A percentile compares a stretch with the other conserved stretches of the same genome.
phyloP scores from a whole-genome alignment of 1,284 basidiomycete species.

The Microbotryum intermedium region DNA sequence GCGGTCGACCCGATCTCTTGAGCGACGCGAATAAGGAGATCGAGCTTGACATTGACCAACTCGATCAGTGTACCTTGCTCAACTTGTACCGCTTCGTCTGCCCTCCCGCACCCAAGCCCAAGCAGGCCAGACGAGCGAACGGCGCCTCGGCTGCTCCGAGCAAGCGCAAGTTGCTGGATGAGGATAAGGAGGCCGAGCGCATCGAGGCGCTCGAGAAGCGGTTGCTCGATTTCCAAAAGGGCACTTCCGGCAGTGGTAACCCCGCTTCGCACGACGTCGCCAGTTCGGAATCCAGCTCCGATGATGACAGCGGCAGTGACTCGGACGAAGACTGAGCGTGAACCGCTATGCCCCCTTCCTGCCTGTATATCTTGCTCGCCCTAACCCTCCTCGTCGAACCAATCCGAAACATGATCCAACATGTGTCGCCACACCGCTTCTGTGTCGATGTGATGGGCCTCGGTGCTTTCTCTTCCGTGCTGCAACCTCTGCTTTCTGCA shows the following conservation, averaged over 20 bases:
- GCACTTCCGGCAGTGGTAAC: conserved; percentile 24
- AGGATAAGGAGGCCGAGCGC: conserved; percentile 78
- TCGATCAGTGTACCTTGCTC: conserved; percentile 71
- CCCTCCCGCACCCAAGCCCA: conserved; percentile 50
- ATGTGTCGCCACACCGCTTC: background rate
- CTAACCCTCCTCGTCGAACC: conserved; percentile 43
- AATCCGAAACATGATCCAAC: no score
- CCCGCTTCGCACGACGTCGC: conserved; percentile 16
- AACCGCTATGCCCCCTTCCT: conserved; percentile 60
- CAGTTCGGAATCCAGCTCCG: conserved; percentile 42
- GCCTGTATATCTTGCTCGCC: conserved; percentile 64
- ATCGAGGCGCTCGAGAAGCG: conserved; percentile 76
- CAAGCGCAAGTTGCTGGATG: conserved; percentile 66
- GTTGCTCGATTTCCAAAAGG: conserved; percentile 63
- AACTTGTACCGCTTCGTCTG: conserved; percentile 87
- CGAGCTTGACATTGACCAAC: conserved; percentile 85
- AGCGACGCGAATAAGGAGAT: conserved; percentile 82
- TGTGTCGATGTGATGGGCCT: background rate
- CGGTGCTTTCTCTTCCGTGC: conserved; percentile 52
- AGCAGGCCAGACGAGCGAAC: conserved; percentile 53
- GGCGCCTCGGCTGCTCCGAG: conserved; percentile 51
- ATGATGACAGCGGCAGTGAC: conserved; percentile 50
- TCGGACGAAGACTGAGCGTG: conserved; percentile 65
- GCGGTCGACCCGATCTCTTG: conserved; percentile 60
- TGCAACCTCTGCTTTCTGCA: no score